Evolutionary conservation across 2,329 filamentous ascomycete genomes (phyloP).

Genomic region (Botryosphaeria dothidea): DNA sequence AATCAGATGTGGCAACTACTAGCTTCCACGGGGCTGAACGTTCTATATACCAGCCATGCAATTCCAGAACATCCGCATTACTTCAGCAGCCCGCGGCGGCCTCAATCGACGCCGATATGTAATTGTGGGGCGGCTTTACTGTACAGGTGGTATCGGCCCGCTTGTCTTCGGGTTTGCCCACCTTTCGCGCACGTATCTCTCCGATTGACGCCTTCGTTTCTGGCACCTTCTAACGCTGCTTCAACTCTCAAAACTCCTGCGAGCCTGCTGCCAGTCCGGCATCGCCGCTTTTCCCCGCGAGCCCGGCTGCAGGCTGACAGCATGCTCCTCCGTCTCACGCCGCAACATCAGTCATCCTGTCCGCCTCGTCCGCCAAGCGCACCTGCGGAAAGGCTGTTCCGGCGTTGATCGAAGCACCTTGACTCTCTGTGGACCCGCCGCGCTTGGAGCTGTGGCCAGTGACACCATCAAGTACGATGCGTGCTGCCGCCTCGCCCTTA

Average conservation of each 20-base stretch:
- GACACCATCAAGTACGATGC: slow-evolving; percentile 4
- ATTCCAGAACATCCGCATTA: slow-evolving; percentile 20
- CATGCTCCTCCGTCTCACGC: background rate
- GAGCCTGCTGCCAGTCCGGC: background rate
- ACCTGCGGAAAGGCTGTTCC: slow-evolving; percentile 15
- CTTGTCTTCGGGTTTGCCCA: slow-evolving; percentile 12
- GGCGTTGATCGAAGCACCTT: slow-evolving; percentile 5
- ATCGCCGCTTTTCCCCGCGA: background rate
- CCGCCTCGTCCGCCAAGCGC: background rate
- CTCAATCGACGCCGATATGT: slow-evolving; percentile 16
- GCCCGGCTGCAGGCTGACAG: slow-evolving; percentile 9
- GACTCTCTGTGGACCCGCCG: slow-evolving; percentile 4
- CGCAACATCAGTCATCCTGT: background rate
- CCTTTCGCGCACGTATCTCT: slow-evolving; percentile 14
- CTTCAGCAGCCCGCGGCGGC: slow-evolving; percentile 15
- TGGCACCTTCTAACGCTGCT: slow-evolving; percentile 7
- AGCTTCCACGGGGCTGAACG: background rate
- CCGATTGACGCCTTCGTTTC: background rate
- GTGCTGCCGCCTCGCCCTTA: background rate
- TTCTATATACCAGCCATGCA: slow-evolving; percentile 4
- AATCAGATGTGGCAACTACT: background rate
- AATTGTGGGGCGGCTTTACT: slow-evolving; percentile 18
- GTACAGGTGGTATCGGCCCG: slow-evolving; percentile 17
- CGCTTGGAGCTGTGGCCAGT: slow-evolving; percentile 19
- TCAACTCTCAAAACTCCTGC: background rate